phyloP scores from a whole-genome alignment of 257 asterid species.

The Solanum bulbocastanum region DNA sequence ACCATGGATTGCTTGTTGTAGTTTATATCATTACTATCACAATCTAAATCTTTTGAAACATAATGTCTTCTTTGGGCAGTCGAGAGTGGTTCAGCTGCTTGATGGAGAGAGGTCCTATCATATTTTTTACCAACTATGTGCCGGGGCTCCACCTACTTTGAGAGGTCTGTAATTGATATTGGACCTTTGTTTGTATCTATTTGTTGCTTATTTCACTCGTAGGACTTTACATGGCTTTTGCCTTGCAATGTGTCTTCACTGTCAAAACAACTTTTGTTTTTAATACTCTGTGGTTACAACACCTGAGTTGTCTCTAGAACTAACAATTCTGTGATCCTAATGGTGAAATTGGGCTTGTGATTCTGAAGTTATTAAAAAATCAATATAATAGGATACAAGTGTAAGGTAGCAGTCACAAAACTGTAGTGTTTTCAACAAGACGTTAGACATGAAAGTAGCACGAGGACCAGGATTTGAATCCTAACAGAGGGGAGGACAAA shows the following conservation, averaged over 20 bases:
- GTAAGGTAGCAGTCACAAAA: not conserved
- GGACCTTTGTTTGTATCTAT: not conserved
- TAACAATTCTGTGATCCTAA: not conserved
- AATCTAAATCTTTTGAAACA: not conserved
- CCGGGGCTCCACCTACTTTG: constrained; percentile 77
- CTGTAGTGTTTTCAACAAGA: not conserved
- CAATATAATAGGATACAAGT: not conserved
- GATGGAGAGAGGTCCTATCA: constrained; percentile 84
- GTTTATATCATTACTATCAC: not conserved
- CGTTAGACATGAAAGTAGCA: not conserved
- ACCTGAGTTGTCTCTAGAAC: not conserved
- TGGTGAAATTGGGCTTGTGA: not conserved
- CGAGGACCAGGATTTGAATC: not conserved
- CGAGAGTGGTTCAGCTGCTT: constrained; percentile 76
- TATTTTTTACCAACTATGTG: constrained; percentile 90
- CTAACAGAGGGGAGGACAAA: not conserved
- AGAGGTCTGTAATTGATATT: constrained; percentile 40
- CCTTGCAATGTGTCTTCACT: not conserved
- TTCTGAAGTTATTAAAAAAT: not conserved
- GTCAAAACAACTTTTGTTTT: not conserved
- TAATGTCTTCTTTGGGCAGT: constrained; percentile 44
- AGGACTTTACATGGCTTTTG: not conserved
- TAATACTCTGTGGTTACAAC: not conserved
- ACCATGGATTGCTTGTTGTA: constrained; percentile 3
- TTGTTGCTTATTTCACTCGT: not conserved